phyloP scores from a whole-genome alignment of 768 basidiomycete genomes.

The Tephrocybe sp. region DNA sequence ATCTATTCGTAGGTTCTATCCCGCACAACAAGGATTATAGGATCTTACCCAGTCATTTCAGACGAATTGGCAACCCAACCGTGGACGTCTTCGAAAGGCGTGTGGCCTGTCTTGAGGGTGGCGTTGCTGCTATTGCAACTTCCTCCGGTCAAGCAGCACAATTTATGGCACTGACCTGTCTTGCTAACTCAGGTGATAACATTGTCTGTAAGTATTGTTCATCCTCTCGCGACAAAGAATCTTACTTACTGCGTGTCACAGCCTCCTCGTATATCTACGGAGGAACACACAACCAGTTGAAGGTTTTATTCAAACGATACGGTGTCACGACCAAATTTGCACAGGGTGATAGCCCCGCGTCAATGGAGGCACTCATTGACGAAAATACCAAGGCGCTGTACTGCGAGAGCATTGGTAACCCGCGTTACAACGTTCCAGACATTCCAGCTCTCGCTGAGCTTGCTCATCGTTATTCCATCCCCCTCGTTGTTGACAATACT shows the following conservation, averaged over 20 bases:
- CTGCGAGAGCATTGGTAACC: slow-evolving; percentile 63
- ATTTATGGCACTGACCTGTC: slow-evolving; percentile 52
- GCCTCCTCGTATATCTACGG: slow-evolving; percentile 23
- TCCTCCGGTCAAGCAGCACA: slow-evolving; percentile 64
- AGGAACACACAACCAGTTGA: slow-evolving; percentile 54
- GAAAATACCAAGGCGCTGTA: slow-evolving; percentile 55
- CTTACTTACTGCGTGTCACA: background rate
- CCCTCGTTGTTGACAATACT: slow-evolving; percentile 64
- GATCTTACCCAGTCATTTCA: background rate
- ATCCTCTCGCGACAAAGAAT: background rate
- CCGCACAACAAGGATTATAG: background rate
- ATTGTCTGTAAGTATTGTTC: slow-evolving; percentile 52
- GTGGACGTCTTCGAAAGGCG: slow-evolving; percentile 62
- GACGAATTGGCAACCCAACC: slow-evolving; percentile 16
- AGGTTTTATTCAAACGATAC: slow-evolving; percentile 41
- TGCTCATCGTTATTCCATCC: slow-evolving; percentile 57
- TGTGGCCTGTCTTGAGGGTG: slow-evolving; percentile 64
- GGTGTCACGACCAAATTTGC: slow-evolving; percentile 56
- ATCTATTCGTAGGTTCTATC: slow-evolving; percentile 3
- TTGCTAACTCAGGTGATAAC: slow-evolving; percentile 58
- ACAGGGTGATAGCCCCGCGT: slow-evolving; percentile 40
- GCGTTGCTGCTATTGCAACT: slow-evolving; percentile 55
- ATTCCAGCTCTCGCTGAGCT: slow-evolving; percentile 59
- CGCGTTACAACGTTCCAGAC: slow-evolving; percentile 48
- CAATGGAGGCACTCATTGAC: slow-evolving; percentile 52